Conservation (phyloP, 2,329 filamentous ascomycete species). For the Phaeoacremonium minimum region DNA sequence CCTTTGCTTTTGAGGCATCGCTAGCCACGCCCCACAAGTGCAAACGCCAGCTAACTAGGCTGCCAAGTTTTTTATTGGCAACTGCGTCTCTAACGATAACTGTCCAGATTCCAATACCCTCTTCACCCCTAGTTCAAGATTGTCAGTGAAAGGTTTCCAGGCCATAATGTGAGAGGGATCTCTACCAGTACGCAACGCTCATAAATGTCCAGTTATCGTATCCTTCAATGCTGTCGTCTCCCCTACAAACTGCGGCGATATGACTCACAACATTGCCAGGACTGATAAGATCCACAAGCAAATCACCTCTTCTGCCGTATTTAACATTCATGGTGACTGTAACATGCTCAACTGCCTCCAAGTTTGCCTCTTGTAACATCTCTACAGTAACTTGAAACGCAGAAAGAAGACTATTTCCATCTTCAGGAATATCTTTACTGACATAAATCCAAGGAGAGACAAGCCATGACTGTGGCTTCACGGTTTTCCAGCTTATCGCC, state of each 20-base stretch:
- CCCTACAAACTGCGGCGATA: conserved; percentile 68
- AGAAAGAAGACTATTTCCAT: conserved; percentile 71
- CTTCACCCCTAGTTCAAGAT: conserved; percentile 65
- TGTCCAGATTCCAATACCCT: conserved; percentile 84
- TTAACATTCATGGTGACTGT: conserved; percentile 96
- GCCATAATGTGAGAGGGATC: conserved; percentile 6
- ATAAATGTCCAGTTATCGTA: conserved; percentile 99
- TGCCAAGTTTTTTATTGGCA: conserved; percentile 73
- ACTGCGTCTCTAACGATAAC: conserved; percentile 82
- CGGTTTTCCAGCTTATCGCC: conserved; percentile 78
- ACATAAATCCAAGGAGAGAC: conserved; percentile 93
- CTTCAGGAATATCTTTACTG: conserved; percentile 80
- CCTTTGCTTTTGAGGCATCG: conserved; percentile 66
- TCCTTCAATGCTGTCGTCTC: conserved; percentile 63
- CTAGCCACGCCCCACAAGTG: conserved; percentile 91
- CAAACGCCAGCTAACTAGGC: conserved; percentile 85
- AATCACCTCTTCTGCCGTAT: conserved; percentile 80
- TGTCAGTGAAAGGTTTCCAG: conserved; percentile 21
- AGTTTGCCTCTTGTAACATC: conserved; percentile 76
- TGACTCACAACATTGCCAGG: conserved; percentile 79
- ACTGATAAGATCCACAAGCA: conserved; percentile 88
- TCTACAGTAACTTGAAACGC: conserved; percentile 78
- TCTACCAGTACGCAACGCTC: conserved; percentile 93
- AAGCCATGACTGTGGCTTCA: conserved; percentile 95
- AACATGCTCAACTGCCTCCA: conserved; percentile 87